Base-by-base conservation (phyloP, 306 rosid genomes). In the Prunus dulcis region DNA sequence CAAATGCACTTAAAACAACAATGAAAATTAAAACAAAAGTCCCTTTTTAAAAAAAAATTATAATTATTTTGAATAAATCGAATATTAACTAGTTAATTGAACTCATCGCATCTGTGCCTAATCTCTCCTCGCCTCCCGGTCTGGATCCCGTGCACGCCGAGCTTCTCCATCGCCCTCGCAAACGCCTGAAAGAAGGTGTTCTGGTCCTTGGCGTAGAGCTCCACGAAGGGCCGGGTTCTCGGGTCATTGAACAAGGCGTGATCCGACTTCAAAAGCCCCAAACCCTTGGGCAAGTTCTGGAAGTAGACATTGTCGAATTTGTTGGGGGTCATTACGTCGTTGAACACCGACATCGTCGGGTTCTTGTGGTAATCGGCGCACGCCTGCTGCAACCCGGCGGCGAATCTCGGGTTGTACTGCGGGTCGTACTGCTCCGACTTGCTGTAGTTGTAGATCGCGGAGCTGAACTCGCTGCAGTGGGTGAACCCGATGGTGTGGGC, bases 401-500 rank as follows among this genome's bases (percentile, higher is more conserved):
- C 89, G 47, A 81, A 93, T 49, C 96, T 78, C 41, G 93, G 89
- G 79, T 89, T 91, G 73, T 89, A 91, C 4, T 78, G 60, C 23
- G 90, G 77, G 60, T 87, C 88, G 72, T 5, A 70, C 41, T 34
- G 73, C 0, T 69, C 50, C 2, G 84, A 12, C 7, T 64, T 58
- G 79, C 86, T 84, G 86, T 56, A 76, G 65, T 86, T 88, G 80
- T 82, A 89, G 71, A 88, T 78, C 22, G 81, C 87, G 2, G 74
- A 2, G 58, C 69, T 72, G 52, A 93, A 80, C 53, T 93, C 91
- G 2, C 56, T 79, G 51, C 97, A 93, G 28, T 93, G 97, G 2
- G 98, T 77, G 80, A 93, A 88, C 3, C 98, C 98, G 1, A 93
- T 84, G 18, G 98, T 93, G 87, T 93, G 98, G 6, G 98, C 98